Percentiles rank a stretch among this genome's conserved stretches.
Evolutionary conservation across 768 basidiomycete genomes (phyloP).

Genomic region (Kwoniella mangroviensis): DNA sequence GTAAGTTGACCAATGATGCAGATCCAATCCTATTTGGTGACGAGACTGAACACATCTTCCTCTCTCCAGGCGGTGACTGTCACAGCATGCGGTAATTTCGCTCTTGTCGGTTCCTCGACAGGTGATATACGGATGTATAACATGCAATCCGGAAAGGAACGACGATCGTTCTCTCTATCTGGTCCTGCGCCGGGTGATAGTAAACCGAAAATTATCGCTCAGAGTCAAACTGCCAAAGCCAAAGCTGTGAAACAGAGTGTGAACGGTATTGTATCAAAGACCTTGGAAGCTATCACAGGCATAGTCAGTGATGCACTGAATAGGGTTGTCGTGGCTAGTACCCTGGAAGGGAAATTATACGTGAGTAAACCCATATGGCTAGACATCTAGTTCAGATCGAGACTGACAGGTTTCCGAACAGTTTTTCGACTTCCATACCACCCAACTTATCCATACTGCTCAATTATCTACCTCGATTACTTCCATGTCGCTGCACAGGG

Average conservation of each 20-base stretch:
- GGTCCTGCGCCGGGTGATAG: slow-evolving; percentile 42
- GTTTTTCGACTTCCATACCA: slow-evolving; percentile 97
- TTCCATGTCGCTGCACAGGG: slow-evolving; percentile 76
- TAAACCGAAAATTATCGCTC: slow-evolving; percentile 46
- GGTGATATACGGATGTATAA: slow-evolving; percentile 85
- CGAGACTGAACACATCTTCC: not conserved
- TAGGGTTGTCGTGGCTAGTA: slow-evolving; percentile 76
- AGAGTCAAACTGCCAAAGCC: slow-evolving; percentile 37
- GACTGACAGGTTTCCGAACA: slow-evolving; percentile 53
- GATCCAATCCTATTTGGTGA: not conserved
- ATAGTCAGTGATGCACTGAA: slow-evolving; percentile 86
- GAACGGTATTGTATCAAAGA: slow-evolving; percentile 58
- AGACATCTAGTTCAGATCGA: too few relatives aligned
- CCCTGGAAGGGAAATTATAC: slow-evolving; percentile 85
- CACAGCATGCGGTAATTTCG: slow-evolving; percentile 95
- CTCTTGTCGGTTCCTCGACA: slow-evolving; percentile 78
- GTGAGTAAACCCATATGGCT: slow-evolving; percentile 61
- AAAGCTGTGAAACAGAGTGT: slow-evolving; percentile 29
- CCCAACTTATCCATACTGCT: slow-evolving; percentile 71
- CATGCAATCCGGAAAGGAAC: slow-evolving; percentile 87
- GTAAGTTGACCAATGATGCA: slow-evolving; percentile 58
- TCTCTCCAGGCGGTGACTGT: slow-evolving; percentile 70
- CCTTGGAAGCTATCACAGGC: slow-evolving; percentile 72
- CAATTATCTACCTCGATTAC: slow-evolving; percentile 71
- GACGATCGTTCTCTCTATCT: slow-evolving; percentile 72